Base-by-base conservation (phyloP, 2,329 filamentous ascomycete genomes). In the Stagonosporopsis cucurbitacearum region DNA sequence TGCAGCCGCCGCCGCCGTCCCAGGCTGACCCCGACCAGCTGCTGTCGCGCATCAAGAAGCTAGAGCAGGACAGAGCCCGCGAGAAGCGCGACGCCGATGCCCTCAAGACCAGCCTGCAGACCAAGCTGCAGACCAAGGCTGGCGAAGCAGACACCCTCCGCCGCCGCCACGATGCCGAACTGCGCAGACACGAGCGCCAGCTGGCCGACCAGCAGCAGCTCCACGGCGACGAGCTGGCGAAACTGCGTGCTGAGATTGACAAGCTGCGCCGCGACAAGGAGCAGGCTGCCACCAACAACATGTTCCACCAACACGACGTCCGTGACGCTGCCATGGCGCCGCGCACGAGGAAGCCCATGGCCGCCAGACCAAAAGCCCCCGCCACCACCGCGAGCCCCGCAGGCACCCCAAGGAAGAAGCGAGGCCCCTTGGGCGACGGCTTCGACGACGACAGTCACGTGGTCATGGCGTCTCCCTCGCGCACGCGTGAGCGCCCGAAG, bases 81-180 rank as follows among this genome's bases (percentile, higher is more conserved):
- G 60, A 64, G 50, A 59, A 40, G 56, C 45, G 57, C n/a, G 58
- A 64, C 41, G 58, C 61, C 54, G 37, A 60, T 11, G 47, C 59
- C 30, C 64, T 81, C 35, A 70, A 72, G 49, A 66, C 68, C 30
- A 67, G 74, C 28, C 75, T 80, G 57, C 72, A 80, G 51, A 76
- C 68, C 30, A 67, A 74, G 30, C 75, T 80, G 57, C 72, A 80
- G 51, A 76, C 75, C 39, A 89, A 90, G 64, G 80, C 84, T 17
- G 91, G 91, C 45, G 90, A 93, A 71, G 86, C 87, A 25, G 83
- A 88, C 46, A 92, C 93, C 57, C 81, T 93, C n/a, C 85, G 91
- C 30, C 84, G 84, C 57, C 91, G 90, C 57, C 82, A 86, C 36
- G 84, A 88, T 45, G 88, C 86, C 65, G 78, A 81, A 0, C 79